Evolutionary conservation across 176 grass and related monocot species (phyloP), one percentile per base, ranked within the genome.

Genomic region (Saccharum officinarum): DNA sequence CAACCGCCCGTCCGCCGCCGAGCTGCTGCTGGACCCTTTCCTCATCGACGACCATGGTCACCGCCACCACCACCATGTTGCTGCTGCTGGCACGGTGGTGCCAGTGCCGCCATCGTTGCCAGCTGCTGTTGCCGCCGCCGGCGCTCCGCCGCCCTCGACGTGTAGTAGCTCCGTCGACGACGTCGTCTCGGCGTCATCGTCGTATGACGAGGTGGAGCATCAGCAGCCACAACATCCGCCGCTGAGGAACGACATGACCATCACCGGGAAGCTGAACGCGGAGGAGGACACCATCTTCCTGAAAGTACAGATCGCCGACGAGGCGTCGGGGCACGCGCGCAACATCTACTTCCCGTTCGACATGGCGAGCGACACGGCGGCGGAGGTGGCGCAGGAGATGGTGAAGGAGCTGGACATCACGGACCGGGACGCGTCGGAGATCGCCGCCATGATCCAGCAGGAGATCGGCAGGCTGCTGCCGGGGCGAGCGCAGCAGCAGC

Each of bases 311-410:
- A 92, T 99, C 84, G 67, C 78, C 30, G 90, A 91, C 37, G 81
- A 91, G 74, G 33, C 89, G 82, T 31, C 47, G 74, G 92, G 84
- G 0, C 54, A 81, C 7, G 71, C 60, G 22, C 88, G 90, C 30
- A 99, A 99, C 92, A 99, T 99, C 67, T 96, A 96, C 78, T 99
- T 99, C 59, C 97, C 97, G 44, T 99, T 96, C 79, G 97, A 99
- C 62, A 61, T 91, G 9, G 57, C 23, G 3, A 78, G 74, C 66
- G 97, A 99, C 67, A 99, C 97, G 2, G 93, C 93, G 23, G 86
- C 20, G 11, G 97, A 96, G 49, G 97, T 99, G 79, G 93, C 97
- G 1, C 50, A 60, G 23, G 97, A 99, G 88, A 99, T 99, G 97
- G 97, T 99, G 16, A 96, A 89, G 82, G 97, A 99, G 60, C 88